A percentile compares a stretch with the other conserved stretches of the same genome.
These are phyloP conservation scores for Dryadomyces quercivorus DNA, from an alignment of 2,329 filamentous ascomycete species.

Conservation along the genomic window DNA sequence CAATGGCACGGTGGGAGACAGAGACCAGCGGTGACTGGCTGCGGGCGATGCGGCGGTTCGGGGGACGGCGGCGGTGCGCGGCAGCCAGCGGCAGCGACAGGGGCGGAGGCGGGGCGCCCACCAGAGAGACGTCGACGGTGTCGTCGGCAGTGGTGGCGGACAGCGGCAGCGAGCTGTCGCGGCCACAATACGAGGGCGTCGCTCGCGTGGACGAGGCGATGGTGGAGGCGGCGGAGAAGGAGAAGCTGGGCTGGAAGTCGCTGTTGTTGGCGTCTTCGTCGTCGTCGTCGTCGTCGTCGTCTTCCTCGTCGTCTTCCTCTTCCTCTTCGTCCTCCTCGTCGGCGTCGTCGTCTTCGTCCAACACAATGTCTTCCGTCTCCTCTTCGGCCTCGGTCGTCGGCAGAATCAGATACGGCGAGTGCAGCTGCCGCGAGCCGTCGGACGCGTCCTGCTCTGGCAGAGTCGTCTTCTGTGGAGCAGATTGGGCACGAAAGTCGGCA, in stretches of 20 bases:
- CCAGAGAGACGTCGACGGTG: background rate
- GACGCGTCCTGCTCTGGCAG: slow-evolving; percentile 15
- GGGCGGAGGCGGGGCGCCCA: background rate
- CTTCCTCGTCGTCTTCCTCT: slow-evolving; percentile 16
- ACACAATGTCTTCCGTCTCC: slow-evolving; percentile 16
- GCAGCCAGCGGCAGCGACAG: slow-evolving; percentile 12
- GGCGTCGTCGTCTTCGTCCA: slow-evolving; percentile 16
- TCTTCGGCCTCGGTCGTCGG: slow-evolving; percentile 10
- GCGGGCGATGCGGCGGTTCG: slow-evolving; percentile 20
- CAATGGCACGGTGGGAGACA: slow-evolving; percentile 39
- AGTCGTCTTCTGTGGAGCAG: slow-evolving; percentile 14
- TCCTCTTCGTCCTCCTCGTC: slow-evolving; percentile 16
- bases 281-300: slow-evolving; percentile 3
- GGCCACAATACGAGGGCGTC: slow-evolving; percentile 37
- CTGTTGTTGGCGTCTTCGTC: slow-evolving; percentile 5
- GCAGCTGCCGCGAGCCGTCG: background rate
- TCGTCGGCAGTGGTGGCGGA: background rate
- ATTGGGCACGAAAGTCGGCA: slow-evolving; percentile 22
- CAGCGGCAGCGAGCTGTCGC: slow-evolving; percentile 20
- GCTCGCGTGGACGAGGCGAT: slow-evolving; percentile 39
- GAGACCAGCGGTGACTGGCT: slow-evolving; percentile 40
- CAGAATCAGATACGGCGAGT: slow-evolving; percentile 12
- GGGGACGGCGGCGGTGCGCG: slow-evolving; percentile 10
- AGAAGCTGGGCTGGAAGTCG: slow-evolving; percentile 5
- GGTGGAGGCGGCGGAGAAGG: slow-evolving; percentile 5